phyloP scores from a whole-genome alignment of 768 basidiomycete species.

The Psilocybe subaeruginosa region DNA sequence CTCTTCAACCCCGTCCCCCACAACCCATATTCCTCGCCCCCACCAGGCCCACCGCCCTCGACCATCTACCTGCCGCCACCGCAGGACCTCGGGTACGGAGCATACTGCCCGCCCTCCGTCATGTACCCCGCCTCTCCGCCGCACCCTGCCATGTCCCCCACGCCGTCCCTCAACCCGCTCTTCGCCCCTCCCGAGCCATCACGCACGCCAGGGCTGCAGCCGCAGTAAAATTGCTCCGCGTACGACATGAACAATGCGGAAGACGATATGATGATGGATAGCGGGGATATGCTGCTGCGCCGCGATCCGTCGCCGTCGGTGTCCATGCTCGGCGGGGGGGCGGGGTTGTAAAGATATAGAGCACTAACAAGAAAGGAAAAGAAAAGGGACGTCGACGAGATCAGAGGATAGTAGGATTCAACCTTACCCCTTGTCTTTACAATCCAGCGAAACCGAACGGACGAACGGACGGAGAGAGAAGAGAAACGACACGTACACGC shows the following conservation, averaged over 20 bases:
- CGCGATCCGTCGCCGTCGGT: no score
- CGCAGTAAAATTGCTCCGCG: no score
- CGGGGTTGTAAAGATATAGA: background rate
- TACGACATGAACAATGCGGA: no score
- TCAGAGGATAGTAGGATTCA: background rate
- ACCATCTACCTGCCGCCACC: constrained; percentile 20
- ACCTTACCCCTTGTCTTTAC: constrained; percentile 35
- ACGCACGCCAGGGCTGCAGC: background rate
- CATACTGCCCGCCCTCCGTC: constrained; percentile 16
- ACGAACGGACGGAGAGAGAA: constrained; percentile 44
- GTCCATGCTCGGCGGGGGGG: no score
- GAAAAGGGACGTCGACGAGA: background rate
- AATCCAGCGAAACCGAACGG: constrained; percentile 78
- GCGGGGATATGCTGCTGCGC: no score
- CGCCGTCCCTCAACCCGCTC: background rate
- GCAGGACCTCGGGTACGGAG: constrained; percentile 9
- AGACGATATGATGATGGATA: no score
- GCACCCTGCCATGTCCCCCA: no score
- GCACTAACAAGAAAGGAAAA: background rate
- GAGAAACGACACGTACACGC: constrained; percentile 60
- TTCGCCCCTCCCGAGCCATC: constrained; percentile 14
- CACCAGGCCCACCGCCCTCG: constrained; percentile 21
- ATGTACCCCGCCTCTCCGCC: constrained; percentile 18
- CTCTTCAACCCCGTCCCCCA: constrained; percentile 26
- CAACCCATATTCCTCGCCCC: constrained; percentile 27